Evolutionary conservation across 2,329 filamentous ascomycete genomes (phyloP).

Genomic region (Colletotrichum godetiae): DNA sequence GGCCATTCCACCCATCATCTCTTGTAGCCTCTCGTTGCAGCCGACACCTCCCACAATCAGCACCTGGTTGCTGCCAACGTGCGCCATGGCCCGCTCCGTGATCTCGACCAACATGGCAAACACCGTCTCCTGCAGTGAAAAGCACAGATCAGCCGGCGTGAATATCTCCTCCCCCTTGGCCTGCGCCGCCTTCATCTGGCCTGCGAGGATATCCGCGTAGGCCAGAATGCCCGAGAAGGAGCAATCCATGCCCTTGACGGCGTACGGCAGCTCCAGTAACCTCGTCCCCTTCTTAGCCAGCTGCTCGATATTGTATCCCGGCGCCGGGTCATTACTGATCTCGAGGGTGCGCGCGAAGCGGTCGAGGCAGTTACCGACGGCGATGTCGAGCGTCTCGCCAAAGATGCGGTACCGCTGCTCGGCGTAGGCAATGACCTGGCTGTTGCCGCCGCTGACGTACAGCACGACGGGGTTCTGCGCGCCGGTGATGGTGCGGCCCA

Average conservation of each 20-base stretch:
- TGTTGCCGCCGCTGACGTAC: slow-evolving; percentile 96
- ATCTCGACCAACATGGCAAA: slow-evolving; percentile 99
- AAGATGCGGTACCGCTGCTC: slow-evolving; percentile 97
- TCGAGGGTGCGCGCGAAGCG: slow-evolving; percentile 90
- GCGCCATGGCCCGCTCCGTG: slow-evolving; percentile 97
- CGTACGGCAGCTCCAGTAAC: slow-evolving; percentile 90
- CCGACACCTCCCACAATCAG: slow-evolving; percentile 96
- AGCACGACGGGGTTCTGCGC: slow-evolving; percentile 93
- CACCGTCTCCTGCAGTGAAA: slow-evolving; percentile 93
- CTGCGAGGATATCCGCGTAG: slow-evolving; percentile 82
- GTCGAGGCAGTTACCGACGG: slow-evolving; percentile 97
- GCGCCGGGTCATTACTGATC: slow-evolving; percentile 95
- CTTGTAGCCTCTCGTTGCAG: slow-evolving; percentile 91
- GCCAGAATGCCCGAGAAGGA: slow-evolving; percentile 94
- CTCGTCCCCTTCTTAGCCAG: slow-evolving; percentile 79
- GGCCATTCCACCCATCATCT: slow-evolving; percentile 99
- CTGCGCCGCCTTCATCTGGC: slow-evolving; percentile 65
- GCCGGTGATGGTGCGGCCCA: slow-evolving; percentile 93
- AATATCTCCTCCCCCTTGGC: slow-evolving; percentile 67
- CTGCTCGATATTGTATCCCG: slow-evolving; percentile 98
- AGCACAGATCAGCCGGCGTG: slow-evolving; percentile 89
- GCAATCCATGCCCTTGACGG: slow-evolving; percentile 99
- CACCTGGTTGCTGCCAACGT: slow-evolving; percentile 91
- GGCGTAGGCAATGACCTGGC: slow-evolving; percentile 97
- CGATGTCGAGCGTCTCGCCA: slow-evolving; percentile 96